Evolutionary conservation across 139 green algal genomes (phyloP).

Genomic region (Closterium sp.): DNA sequence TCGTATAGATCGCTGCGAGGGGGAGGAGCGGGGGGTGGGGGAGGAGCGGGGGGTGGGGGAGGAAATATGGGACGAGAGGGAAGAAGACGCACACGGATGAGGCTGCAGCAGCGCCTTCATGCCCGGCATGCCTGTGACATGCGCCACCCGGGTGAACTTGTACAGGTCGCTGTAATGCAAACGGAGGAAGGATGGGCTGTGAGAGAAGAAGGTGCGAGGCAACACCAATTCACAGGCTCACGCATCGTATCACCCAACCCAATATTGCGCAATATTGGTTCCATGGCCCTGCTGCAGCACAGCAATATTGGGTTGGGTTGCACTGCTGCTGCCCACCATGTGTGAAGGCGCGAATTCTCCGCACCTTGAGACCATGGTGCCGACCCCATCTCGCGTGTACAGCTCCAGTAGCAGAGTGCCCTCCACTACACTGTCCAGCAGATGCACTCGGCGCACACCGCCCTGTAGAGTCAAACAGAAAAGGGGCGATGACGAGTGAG

Average conservation of each 20-base stretch:
- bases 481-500: background rate
- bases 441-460: slow-evolving; percentile 47
- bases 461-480: background rate
- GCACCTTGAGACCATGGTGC: slow-evolving; percentile 83
- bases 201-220: background rate
- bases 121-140: no score
- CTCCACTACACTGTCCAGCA: slow-evolving; percentile 39
- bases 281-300: no score
- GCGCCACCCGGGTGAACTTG: no score
- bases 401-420: slow-evolving; percentile 69
- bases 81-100: no score
- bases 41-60: background rate
- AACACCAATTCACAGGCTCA: no score
- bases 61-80: background rate
- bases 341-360: no score
- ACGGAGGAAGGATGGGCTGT: background rate
- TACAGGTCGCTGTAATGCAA: background rate
- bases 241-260: no score
- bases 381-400: slow-evolving; percentile 90
- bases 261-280: no score
- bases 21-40: no score
- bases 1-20: slow-evolving; percentile 83
- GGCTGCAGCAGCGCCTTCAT: no score
- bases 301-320: no score
- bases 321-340: no score